These are phyloP conservation scores for Aspergillus affinis DNA, from an alignment of 495 filamentous ascomycete genomes.

Conservation along the genomic window DNA sequence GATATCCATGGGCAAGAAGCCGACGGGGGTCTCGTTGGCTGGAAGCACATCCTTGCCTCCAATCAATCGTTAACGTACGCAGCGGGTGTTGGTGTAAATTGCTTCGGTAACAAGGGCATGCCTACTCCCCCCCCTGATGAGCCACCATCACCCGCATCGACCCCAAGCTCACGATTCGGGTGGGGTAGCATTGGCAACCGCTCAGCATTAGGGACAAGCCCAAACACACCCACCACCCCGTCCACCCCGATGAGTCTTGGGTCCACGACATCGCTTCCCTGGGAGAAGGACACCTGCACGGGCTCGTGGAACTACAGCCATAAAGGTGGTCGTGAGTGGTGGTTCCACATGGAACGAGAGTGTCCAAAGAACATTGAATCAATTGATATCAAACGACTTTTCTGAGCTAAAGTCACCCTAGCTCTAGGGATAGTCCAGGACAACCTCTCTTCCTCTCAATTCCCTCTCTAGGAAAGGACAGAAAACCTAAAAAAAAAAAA, in stretches of 20 bases:
- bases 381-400: constrained; percentile 40
- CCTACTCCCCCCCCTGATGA: constrained; percentile 31
- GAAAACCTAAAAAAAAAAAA: neutral
- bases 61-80: constrained; percentile 44
- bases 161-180: constrained; percentile 34
- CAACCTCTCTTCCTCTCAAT: neutral
- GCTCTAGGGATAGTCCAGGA: neutral
- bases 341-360: constrained; percentile 51
- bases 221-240: constrained; percentile 39
- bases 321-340: constrained; percentile 47
- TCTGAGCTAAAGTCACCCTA: constrained; percentile 22
- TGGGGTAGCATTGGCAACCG: constrained; percentile 42
- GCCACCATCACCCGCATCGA: constrained; percentile 36
- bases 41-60: constrained; percentile 46
- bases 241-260: constrained; percentile 34
- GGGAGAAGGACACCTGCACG: constrained; percentile 48
- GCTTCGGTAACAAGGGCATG: constrained; percentile 34
- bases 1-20: constrained; percentile 44
- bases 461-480: neutral
- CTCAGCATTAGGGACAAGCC: constrained; percentile 31
- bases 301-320: constrained; percentile 48
- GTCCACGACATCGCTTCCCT: constrained; percentile 33
- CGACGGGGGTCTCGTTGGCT: constrained; percentile 46
- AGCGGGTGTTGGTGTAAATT: constrained; percentile 40
- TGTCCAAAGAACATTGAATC: constrained; percentile 41